A percentile compares a stretch with the other conserved stretches of the same genome.
Evolutionary conservation across 129 eudicot genomes (phyloP).

Genomic region (Flaveria brownii): DNA sequence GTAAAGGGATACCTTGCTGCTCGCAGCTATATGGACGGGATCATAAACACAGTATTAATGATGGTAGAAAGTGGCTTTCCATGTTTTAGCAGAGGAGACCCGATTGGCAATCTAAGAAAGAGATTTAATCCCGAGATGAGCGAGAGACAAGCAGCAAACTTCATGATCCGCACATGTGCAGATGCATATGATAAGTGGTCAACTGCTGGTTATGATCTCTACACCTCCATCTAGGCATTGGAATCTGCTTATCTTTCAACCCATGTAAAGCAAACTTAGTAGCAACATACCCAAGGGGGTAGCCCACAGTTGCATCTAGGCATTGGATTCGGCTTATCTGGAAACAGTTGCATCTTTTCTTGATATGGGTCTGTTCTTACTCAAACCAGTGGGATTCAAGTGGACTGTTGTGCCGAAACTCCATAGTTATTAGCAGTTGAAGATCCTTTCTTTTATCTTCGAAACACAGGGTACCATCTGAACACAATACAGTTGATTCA

Average conservation of each 20-base stretch:
- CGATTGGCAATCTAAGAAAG: conserved; percentile 91
- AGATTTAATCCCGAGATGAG: conserved; percentile 98
- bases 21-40: conserved; percentile 91
- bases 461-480: too few relatives aligned
- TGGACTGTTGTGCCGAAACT: too few relatives aligned
- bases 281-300: too few relatives aligned
- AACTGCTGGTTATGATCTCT: conserved; percentile 97
- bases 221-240: too few relatives aligned
- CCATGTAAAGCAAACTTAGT: too few relatives aligned
- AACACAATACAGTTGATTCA: too few relatives aligned
- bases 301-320: too few relatives aligned
- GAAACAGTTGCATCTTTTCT: conserved; percentile 35
- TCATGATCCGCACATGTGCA: conserved; percentile 84
- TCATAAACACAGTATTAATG: conserved; percentile 73
- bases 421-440: too few relatives aligned
- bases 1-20: conserved; percentile 99
- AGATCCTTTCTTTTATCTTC: too few relatives aligned
- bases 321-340: too few relatives aligned
- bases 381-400: conserved; percentile 31
- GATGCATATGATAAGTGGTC: conserved; percentile 99
- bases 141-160: conserved; percentile 93
- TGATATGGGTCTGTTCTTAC: conserved; percentile 14
- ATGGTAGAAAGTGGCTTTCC: conserved; percentile 97
- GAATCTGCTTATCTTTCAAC: too few relatives aligned
- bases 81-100: conserved; percentile 98